Evolutionary conservation across 202 grass and related monocot genomes (phyloP), one percentile per base, ranked within the genome.

Genomic region (Bolboschoenoplectus hybrid): DNA sequence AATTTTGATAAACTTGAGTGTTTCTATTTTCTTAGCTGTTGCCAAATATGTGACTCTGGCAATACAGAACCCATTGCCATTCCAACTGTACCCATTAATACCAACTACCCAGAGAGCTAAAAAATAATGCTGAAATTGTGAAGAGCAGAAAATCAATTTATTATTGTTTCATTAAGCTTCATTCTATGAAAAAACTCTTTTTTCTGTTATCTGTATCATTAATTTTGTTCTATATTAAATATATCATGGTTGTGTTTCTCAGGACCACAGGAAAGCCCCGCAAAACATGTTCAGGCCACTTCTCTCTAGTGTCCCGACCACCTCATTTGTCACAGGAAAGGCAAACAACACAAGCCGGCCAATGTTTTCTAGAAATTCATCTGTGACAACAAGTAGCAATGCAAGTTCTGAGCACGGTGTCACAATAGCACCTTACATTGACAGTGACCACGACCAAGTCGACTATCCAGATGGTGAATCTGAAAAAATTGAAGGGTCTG

Each of bases 251-350:
- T 90, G 81, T 14, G 13, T 63, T 93, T 91, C 87, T 40, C 87
- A 98, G 96, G 96, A 96, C 82, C 96, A 95, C 50, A 89, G 85
- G 56, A 98, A 95, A 89, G 72, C 86, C 76, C 96, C 93, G 40
- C 90, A 92, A 81, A 90, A 95, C 89, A 98, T 90, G 89, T 98
- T 98, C 80, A 89, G 96, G n/a, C 93, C 96, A 89, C 89, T 98
- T 63, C 80, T 98, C 72, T 98, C 96, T 81, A 91, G 90, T 89
- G 91, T 94, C n/a, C 93, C 96, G 78, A 64, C 90, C 50, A 91
- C 82, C 14, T 91, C 96, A 83, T 87, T 98, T 86, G 80, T 87
- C 74, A 36, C 71, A 88, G 90, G 87, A 17, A 95, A 89, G 80
- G 78, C 75, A 88, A 92, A 82, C 74, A 89, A 43, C 87, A 83